phyloP scores from a whole-genome alignment of 352 stramenopile genomes.

The Pythium volutum region DNA sequence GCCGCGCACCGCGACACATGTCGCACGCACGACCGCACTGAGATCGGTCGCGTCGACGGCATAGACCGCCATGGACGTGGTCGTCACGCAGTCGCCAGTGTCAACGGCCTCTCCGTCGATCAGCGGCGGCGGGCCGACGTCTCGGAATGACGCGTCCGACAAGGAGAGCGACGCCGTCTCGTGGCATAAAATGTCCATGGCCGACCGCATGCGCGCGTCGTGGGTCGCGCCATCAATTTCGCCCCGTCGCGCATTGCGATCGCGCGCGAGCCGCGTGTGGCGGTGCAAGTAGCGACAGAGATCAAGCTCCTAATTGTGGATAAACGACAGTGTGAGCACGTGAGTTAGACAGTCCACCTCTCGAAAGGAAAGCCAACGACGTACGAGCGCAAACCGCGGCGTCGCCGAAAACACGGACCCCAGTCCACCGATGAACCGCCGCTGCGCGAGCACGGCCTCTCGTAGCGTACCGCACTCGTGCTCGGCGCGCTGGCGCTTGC shows the following conservation, averaged over 20 bases:
- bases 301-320: background rate
- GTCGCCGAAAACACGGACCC: conserved; percentile 1
- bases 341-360: background rate
- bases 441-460: background rate
- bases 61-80: conserved; percentile 2
- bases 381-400: background rate
- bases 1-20: conserved; percentile 10
- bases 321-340: background rate
- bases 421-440: background rate
- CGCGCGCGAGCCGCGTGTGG: conserved; percentile 13
- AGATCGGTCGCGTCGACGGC: conserved; percentile 10
- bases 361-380: background rate
- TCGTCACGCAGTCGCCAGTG: background rate
- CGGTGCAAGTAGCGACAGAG: conserved; percentile 11
- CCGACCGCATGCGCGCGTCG: background rate
- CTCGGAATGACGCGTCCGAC: background rate
- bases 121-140: background rate
- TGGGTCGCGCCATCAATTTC: background rate
- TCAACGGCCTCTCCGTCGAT: background rate
- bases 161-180: conserved; percentile 7
- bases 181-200: conserved; percentile 4
- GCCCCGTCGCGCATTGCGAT: background rate
- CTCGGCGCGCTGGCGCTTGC: conserved; percentile 9
- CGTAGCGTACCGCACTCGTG: conserved; percentile 3
- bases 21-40: background rate